phyloP scores from a whole-genome alignment of 2,329 filamentous ascomycete species.

The Cladosporium colombiae region DNA sequence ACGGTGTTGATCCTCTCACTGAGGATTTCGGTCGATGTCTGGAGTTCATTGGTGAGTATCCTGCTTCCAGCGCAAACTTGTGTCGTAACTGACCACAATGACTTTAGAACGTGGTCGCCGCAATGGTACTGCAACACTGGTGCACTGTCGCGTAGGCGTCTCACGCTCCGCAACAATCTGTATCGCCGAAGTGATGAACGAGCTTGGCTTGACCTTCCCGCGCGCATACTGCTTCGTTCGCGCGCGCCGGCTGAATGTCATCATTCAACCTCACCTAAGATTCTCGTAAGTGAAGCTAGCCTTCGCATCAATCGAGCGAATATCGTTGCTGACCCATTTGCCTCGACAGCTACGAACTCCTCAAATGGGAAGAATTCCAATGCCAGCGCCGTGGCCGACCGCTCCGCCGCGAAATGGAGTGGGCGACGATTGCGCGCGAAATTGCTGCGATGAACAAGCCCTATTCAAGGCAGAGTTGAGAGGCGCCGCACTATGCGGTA shows the following conservation, averaged over 20 bases:
- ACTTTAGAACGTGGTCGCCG: conserved; percentile 72
- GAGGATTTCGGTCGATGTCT: conserved; percentile 83
- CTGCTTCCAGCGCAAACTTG: background rate
- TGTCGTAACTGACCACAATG: conserved; percentile 23
- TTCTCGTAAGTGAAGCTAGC: conserved; percentile 66
- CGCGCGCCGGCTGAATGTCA: conserved; percentile 89
- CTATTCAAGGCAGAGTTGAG: conserved; percentile 66
- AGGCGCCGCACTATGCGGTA: too few species aligned
- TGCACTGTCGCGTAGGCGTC: conserved; percentile 95
- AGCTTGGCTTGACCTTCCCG: conserved; percentile 77
- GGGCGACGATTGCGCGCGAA: conserved; percentile 83
- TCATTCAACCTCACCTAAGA: conserved; percentile 93
- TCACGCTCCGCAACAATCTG: conserved; percentile 95
- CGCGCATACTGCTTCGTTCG: conserved; percentile 95
- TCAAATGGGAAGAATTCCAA: conserved; percentile 90
- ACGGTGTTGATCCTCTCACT: conserved; percentile 89
- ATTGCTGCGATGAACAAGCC: conserved; percentile 96
- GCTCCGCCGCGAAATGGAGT: conserved; percentile 80
- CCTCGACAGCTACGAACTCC: conserved; percentile 67
- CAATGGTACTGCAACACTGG: conserved; percentile 80
- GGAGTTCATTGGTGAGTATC: conserved; percentile 82
- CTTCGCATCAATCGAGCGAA: background rate
- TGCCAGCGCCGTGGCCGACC: conserved; percentile 56
- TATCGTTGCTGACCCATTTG: background rate
- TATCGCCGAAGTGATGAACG: conserved; percentile 96